Conservation (phyloP, 306 rosid genomes). For the Dryas alaskensis region DNA sequence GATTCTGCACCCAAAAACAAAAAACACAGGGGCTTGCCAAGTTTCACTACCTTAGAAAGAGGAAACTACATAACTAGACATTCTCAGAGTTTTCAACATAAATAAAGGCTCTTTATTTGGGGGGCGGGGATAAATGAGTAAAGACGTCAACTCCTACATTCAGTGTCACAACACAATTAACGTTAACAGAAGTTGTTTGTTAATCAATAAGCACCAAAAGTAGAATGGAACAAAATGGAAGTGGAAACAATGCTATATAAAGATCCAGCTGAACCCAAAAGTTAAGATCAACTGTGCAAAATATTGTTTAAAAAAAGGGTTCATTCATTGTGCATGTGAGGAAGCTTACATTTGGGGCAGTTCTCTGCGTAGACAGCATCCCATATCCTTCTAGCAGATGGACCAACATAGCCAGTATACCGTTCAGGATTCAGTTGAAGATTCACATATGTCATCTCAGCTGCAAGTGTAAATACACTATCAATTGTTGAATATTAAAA, state of each 20-base stretch:
- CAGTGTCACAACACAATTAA: neutral
- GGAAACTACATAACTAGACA: neutral
- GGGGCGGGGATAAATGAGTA: too few species aligned
- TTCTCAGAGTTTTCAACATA: neutral
- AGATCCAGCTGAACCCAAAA: neutral
- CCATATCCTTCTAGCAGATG: slow-evolving; percentile 97
- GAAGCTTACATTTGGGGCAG: slow-evolving; percentile 86
- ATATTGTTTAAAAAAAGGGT: neutral
- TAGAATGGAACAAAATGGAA: neutral
- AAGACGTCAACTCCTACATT: neutral
- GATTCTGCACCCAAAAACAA: neutral
- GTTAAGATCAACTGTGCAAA: neutral
- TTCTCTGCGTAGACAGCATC: slow-evolving; percentile 87
- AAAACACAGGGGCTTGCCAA: neutral
- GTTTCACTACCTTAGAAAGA: neutral
- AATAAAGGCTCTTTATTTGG: too few species aligned
- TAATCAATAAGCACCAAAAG: neutral
- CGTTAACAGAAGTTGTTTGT: neutral
- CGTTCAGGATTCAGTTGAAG: slow-evolving; percentile 94
- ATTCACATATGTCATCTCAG: slow-evolving; percentile 93
- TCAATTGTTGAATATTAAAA: slow-evolving; percentile 4
- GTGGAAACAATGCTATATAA: neutral
- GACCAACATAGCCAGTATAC: slow-evolving; percentile 87
- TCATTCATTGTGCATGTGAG: neutral
- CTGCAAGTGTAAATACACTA: slow-evolving; percentile 39